A percentile compares a stretch with the other conserved stretches of the same genome.
Evolutionary conservation across 208 protist species (phyloP).

Genomic region (Phytomonas sp.): DNA sequence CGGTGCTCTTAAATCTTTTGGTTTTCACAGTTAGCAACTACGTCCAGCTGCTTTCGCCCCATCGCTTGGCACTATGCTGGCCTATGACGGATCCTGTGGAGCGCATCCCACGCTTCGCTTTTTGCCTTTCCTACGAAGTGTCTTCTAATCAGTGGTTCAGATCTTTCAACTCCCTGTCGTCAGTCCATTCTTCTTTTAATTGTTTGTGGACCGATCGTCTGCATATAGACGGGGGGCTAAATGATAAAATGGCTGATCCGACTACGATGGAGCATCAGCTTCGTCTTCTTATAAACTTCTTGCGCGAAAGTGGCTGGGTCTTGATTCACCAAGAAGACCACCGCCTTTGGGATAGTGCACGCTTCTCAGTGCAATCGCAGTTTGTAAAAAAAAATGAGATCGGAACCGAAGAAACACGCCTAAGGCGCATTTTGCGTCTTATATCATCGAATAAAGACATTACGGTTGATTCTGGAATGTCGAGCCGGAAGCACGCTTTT

Average conservation of each 20-base stretch:
- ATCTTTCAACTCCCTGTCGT: not conserved
- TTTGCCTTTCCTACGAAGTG: constrained; percentile 21
- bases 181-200: not conserved
- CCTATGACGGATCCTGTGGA: constrained; percentile 13
- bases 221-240: not conserved
- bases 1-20: not conserved
- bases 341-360: constrained; percentile 17
- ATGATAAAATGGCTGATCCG: not conserved
- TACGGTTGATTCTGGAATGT: not conserved
- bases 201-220: not conserved
- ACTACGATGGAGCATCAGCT: constrained; percentile 13
- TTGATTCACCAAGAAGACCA: constrained; percentile 40
- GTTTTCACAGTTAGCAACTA: not conserved
- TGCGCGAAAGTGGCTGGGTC: constrained; percentile 20
- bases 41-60: constrained; percentile 1
- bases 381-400: not conserved
- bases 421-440: not conserved
- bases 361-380: not conserved
- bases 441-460: not conserved
- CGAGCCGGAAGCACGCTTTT: not conserved
- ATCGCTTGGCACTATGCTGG: constrained; percentile 13
- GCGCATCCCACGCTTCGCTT: constrained; percentile 11
- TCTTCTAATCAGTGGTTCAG: not conserved
- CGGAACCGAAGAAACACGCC: not conserved
- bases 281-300: not conserved